Conservation (phyloP, 148 eudicot genomes). For the Cornus controversa region DNA sequence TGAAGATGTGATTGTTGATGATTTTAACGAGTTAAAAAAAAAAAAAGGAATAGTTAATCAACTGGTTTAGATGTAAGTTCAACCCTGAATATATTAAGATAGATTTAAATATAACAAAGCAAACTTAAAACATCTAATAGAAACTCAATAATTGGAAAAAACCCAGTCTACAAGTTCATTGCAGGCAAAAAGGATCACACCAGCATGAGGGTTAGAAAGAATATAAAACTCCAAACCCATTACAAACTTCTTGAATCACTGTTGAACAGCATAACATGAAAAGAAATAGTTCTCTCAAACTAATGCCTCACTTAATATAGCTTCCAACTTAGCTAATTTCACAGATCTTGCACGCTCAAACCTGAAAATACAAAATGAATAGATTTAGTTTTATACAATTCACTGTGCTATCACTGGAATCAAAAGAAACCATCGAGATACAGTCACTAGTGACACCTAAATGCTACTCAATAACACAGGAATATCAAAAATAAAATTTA, state of each 20-base stretch:
- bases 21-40: no score
- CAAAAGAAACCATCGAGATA: no score
- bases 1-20: no score
- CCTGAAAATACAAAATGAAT: constrained; percentile 13
- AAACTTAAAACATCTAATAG: no score
- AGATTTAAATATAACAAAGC: no score
- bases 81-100: no score
- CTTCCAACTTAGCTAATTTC: not conserved
- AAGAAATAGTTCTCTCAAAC: not conserved
- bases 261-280: not conserved
- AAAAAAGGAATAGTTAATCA: no score
- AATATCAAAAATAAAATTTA: no score
- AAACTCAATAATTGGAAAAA: no score
- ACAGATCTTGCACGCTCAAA: constrained; percentile 31
- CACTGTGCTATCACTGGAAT: not conserved
- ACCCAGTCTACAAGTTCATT: not conserved
- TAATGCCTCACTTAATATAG: not conserved
- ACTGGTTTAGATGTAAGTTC: no score
- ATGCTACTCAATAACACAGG: no score
- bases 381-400: not conserved
- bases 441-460: not conserved
- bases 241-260: not conserved
- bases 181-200: not conserved
- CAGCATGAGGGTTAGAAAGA: not conserved
- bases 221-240: not conserved